Conservation (phyloP, 2,329 filamentous ascomycete genomes). For the Setomelanomma holmii region DNA sequence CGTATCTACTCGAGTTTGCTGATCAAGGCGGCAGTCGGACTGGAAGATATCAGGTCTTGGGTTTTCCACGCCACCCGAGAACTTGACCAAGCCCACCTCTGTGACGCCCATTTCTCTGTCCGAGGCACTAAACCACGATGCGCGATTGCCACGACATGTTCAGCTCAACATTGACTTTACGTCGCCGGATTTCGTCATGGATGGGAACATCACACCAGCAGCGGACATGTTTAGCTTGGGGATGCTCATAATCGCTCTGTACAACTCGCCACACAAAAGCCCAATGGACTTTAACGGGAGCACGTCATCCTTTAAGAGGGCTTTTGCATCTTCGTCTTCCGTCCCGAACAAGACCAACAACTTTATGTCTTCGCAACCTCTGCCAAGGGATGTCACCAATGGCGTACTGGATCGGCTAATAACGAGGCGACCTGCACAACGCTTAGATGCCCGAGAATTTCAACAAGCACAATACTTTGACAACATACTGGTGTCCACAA, state of each 20-base stretch:
- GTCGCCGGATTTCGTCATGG: conserved; percentile 92
- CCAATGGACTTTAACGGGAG: conserved; percentile 85
- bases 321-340: conserved; percentile 79
- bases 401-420: conserved; percentile 85
- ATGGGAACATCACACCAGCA: conserved; percentile 82
- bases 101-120: conserved; percentile 81
- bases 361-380: conserved; percentile 78
- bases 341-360: conserved; percentile 83
- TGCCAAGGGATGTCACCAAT: conserved; percentile 79
- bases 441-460: conserved; percentile 87
- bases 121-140: conserved; percentile 84
- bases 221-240: conserved; percentile 96
- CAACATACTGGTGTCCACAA: conserved; percentile 94
- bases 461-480: conserved; percentile 97
- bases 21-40: conserved; percentile 70
- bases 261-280: conserved; percentile 91
- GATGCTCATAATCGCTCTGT: conserved; percentile 84
- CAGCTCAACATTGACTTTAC: conserved; percentile 93
- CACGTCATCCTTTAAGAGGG: conserved; percentile 81
- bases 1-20: conserved; percentile 23
- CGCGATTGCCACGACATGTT: conserved; percentile 79
- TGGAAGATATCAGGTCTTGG: conserved; percentile 98
- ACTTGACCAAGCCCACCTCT: conserved; percentile 75
- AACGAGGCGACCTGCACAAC: conserved; percentile 83
- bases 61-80: conserved; percentile 83